These are phyloP conservation scores for Wickerhamomyces alni DNA, from an alignment of 805 yeast genomes.

Conservation along the genomic window DNA sequence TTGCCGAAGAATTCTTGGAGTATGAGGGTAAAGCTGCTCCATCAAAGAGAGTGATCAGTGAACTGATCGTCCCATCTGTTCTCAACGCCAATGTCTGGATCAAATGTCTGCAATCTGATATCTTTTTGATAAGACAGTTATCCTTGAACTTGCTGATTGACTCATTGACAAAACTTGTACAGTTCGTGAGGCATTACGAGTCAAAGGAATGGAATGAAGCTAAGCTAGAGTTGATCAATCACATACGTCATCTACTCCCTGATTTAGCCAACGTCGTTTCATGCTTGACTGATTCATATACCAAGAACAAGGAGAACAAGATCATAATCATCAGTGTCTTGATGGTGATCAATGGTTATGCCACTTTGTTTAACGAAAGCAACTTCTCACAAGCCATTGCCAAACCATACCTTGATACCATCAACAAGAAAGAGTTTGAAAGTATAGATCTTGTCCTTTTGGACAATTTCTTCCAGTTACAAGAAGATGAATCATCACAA, in stretches of 20 bases:
- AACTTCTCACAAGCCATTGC: constrained; percentile 25
- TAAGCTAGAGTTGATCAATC: constrained; percentile 27
- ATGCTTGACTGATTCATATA: constrained; percentile 35
- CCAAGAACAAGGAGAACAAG: constrained; percentile 32
- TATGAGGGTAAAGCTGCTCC: constrained; percentile 27
- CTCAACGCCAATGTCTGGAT: constrained; percentile 51
- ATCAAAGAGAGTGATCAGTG: constrained; percentile 34
- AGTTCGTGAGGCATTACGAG: constrained; percentile 31
- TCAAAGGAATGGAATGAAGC: constrained; percentile 36
- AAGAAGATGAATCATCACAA: constrained; percentile 43
- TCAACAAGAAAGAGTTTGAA: constrained; percentile 28
- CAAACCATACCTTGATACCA: constrained; percentile 30
- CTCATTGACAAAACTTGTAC: constrained; percentile 47
- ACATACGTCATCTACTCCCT: constrained; percentile 38
- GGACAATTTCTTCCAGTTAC: constrained; percentile 57
- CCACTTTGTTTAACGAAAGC: constrained; percentile 30
- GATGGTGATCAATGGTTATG: constrained; percentile 36
- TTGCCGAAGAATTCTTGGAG: constrained; percentile 37
- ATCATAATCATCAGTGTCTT: constrained; percentile 43
- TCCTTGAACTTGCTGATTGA: constrained; percentile 54
- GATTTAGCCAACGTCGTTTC: constrained; percentile 40
- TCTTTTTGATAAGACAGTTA: constrained; percentile 52
- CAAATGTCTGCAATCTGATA: constrained; percentile 49
- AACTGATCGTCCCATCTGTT: constrained; percentile 59
- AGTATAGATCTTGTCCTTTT: constrained; percentile 54